Evolutionary conservation across 768 basidiomycete species (phyloP), one percentile per base, ranked within the genome.

Genomic region (Tylopilus intermedius): DNA sequence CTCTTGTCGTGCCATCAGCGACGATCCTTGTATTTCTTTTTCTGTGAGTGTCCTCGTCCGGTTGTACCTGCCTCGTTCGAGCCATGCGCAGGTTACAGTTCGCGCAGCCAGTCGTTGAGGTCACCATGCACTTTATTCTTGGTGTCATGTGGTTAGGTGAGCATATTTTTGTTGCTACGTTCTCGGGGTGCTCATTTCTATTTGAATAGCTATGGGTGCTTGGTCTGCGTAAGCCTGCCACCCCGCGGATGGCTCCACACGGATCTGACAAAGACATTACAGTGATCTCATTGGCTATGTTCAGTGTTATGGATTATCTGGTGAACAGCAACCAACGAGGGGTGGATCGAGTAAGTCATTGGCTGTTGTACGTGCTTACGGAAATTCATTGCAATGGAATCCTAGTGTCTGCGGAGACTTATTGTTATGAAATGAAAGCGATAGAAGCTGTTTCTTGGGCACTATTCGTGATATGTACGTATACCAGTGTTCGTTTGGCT

Each of bases 381-480:
- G 13, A 45, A 29, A 41, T 53, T 55, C 55, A 58, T 44, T 29
- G 5, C 47, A 27, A 42, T 9, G 47, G n/a, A 49, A 40, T 37
- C n/a, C 8, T 48, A 90, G 89, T 80, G 51, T 77, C 78, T 47
- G 68, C 70, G 8, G 72, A 73, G 58, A 65, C 71, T 26, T 90
- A 77, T 58, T 91, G 89, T 65, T 85, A 87, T 65, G 80, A 88
- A 63, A 86, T 90, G 84, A 88, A 86, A 67, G 82, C 83, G 43
- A 75, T 88, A 32, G 79, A 89, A 58, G 87, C 85, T 2, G 80
- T 90, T 64, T 89, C 88, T 0, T 90, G 89, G 89, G 74, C 79
- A 63, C 69, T 80, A 47, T 90, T 90, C 62, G 73, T 74, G 52
- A 59, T 77, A 44, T 74, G 79, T 79, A 39, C 30, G 77, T 66